These are phyloP conservation scores for Peziza echinospora DNA, from an alignment of 495 filamentous ascomycete genomes.

Conservation along the genomic window DNA sequence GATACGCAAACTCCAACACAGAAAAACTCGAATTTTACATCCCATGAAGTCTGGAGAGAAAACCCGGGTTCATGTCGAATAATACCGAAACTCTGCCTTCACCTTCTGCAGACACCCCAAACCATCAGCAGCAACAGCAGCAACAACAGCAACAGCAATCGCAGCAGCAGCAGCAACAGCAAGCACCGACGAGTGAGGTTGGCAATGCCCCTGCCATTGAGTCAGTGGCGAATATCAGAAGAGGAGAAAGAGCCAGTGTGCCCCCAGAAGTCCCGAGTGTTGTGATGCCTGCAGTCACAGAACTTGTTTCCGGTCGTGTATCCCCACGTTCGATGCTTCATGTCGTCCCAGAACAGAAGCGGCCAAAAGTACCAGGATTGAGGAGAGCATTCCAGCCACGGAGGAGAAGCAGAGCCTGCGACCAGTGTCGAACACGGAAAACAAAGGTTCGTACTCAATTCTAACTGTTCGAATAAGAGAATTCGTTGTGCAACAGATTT, in stretches of 20 bases:
- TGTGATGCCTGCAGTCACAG: not conserved
- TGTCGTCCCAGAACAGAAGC: not conserved
- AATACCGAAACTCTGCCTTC: too few species aligned
- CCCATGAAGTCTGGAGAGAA: too few species aligned
- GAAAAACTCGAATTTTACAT: too few species aligned
- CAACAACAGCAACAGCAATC: not conserved
- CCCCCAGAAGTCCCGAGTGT: not conserved
- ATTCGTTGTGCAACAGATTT: slow-evolving; percentile 1
- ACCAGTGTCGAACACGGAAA: slow-evolving; percentile 18
- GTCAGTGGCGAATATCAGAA: not conserved
- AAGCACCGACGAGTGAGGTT: not conserved
- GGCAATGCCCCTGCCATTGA: not conserved
- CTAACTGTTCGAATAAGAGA: too few species aligned
- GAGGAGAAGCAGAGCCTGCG: slow-evolving; percentile 18
- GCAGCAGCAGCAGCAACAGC: not conserved
- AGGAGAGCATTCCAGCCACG: slow-evolving; percentile 18
- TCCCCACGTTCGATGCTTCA: not conserved
- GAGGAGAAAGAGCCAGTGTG: too few species aligned
- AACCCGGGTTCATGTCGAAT: too few species aligned
- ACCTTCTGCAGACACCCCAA: too few species aligned
- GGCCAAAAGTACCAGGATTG: slow-evolving; percentile 3
- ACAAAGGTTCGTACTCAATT: slow-evolving; percentile 13
- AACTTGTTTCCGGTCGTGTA: not conserved
- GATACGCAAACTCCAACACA: too few species aligned
- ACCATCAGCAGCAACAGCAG: not conserved